Base-by-base conservation (phyloP, 2,329 filamentous ascomycete genomes). In the Zasmidium citrigriseum region DNA sequence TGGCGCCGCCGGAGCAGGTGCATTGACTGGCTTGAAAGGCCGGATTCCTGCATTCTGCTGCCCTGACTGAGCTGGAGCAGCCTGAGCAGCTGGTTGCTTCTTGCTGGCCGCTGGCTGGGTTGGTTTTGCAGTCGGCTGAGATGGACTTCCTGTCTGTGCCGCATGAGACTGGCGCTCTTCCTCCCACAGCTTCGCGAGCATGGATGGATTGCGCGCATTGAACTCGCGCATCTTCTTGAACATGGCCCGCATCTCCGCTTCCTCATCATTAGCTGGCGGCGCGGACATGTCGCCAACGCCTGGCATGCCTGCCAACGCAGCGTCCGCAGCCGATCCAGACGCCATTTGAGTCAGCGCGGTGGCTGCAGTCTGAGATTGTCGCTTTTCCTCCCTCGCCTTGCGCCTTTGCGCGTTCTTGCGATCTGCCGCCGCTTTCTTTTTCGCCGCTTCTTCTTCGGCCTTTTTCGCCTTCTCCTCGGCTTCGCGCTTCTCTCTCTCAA, bases 171-270 rank as follows among this genome's bases (percentile, higher is more conserved):
- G 69, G 45, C 79, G 67, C 75, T 85, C 76, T 74, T 83, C 72
- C 55, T 84, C 82, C 82, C 82, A 85, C 9, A 86, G 77, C 52
- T 63, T 78, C 22, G 82, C 79, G 52, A 86, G 79, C 56, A 84
- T 74, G 11, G 73, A 71, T 2, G 84, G 84, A 63, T 86, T 82
- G 64, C 81, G 80, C 23, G 72, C 72, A 59, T 84, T 83, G 58
- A 83, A 79, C 60, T 84, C 78, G 41, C 82, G 76, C 81, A 86
- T 85, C 64, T 81, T 83, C 34, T 81, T 77, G 70, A 85, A 82
- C 77, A 85, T 80, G 1, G 74, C 73, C 57, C 80, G 78, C 70
- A 85, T 82, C 64, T 84, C 78, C 1, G 72, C 69, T 60, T 82
- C 82, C 51, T 82, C 77, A 21, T 73, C 73, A 38, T 73, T 73